Conservation (phyloP, 1,284 basidiomycete genomes). For the Peniophora sp. region DNA sequence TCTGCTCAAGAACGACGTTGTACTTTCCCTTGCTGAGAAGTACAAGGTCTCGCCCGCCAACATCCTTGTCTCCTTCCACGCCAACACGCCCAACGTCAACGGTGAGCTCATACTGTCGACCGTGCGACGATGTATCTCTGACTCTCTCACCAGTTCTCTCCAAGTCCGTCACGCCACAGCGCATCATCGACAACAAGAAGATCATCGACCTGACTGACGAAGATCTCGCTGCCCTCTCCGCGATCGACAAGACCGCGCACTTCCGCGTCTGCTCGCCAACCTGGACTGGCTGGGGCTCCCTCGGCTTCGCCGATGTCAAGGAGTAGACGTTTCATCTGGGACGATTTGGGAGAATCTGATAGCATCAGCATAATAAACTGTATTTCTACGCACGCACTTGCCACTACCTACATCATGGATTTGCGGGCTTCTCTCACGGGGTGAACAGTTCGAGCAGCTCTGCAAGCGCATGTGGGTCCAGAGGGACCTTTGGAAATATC, state of each 20-base stretch:
- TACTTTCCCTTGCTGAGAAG: slow-evolving; percentile 46
- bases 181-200: slow-evolving; percentile 47
- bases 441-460: no score
- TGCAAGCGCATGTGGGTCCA: no score
- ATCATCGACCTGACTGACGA: slow-evolving; percentile 49
- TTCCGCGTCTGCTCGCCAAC: slow-evolving; percentile 56
- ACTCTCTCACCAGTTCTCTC: slow-evolving; percentile 38
- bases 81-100: slow-evolving; percentile 48
- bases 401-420: no score
- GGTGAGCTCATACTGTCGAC: slow-evolving; percentile 24
- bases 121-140: slow-evolving; percentile 1
- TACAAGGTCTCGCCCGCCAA: slow-evolving; percentile 47
- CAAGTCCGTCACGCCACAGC: slow-evolving; percentile 55
- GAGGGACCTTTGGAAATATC: no score
- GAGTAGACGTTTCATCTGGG: slow-evolving; percentile 14
- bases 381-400: no score
- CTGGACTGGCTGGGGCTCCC: slow-evolving; percentile 55
- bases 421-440: no score
- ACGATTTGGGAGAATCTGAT: no score
- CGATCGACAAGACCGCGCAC: slow-evolving; percentile 47
- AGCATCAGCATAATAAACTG: no score
- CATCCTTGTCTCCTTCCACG: slow-evolving; percentile 57
- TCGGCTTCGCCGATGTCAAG: slow-evolving; percentile 54
- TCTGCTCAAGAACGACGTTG: slow-evolving; percentile 51
- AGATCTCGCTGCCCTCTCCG: slow-evolving; percentile 46